Conservation (phyloP, 1,139 yeast species). For the Meyerozyma carpophila region DNA sequence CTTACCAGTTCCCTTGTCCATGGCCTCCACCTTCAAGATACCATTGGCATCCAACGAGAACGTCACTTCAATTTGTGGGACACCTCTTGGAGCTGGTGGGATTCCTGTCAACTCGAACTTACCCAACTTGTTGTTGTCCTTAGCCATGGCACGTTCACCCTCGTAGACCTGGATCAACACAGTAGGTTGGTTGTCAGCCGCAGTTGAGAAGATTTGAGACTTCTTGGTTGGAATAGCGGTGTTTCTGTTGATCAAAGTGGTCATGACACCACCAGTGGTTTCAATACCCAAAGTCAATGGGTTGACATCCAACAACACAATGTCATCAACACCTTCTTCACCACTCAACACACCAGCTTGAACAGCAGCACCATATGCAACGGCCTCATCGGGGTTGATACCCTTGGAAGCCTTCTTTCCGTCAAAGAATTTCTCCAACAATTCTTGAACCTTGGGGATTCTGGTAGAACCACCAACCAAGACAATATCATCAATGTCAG, state of each 20-base stretch:
- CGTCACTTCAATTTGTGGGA: slow-evolving; percentile 45
- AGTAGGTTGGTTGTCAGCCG: slow-evolving; percentile 45
- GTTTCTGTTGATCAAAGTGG: slow-evolving; percentile 43
- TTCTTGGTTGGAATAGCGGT: slow-evolving; percentile 46
- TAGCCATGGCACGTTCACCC: slow-evolving; percentile 46
- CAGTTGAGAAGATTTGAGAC: slow-evolving; percentile 44
- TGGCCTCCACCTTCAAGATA: slow-evolving; percentile 42
- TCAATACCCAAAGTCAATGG: slow-evolving; percentile 47
- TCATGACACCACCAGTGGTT: slow-evolving; percentile 47
- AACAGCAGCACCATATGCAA: slow-evolving; percentile 52
- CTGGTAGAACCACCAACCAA: slow-evolving; percentile 97
- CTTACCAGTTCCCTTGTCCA: slow-evolving; percentile 54
- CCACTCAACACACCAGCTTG: slow-evolving; percentile 96
- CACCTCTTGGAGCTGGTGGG: slow-evolving; percentile 48
- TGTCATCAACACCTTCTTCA: slow-evolving; percentile 47
- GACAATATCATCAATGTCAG: slow-evolving; percentile 86
- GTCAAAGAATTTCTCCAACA: slow-evolving; percentile 79
- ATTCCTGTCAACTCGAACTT: slow-evolving; percentile 44
- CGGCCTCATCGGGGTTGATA: slow-evolving; percentile 83
- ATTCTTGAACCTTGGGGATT: slow-evolving; percentile 94
- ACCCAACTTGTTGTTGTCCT: slow-evolving; percentile 42
- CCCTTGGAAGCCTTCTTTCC: slow-evolving; percentile 95
- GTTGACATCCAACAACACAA: slow-evolving; percentile 44
- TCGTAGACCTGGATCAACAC: slow-evolving; percentile 44
- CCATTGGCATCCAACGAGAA: slow-evolving; percentile 46